Conservation (phyloP, 768 basidiomycete species). For the Termitomyces sp. region DNA sequence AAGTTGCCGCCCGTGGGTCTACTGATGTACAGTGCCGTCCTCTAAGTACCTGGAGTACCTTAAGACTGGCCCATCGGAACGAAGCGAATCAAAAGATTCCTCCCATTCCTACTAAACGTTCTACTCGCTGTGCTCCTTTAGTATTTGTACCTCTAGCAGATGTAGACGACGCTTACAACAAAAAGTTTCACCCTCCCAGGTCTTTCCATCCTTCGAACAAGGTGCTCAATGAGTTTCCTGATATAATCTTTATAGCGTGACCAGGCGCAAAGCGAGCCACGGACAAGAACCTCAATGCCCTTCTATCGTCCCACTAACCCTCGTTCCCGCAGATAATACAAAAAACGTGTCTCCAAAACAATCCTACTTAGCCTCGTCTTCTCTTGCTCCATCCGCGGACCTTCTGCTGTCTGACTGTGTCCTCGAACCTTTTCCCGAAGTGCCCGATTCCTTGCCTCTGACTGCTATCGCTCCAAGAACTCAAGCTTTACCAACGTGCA, state of each 20-base stretch:
- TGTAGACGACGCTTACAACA: slow-evolving; percentile 19
- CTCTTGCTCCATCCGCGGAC: neutral
- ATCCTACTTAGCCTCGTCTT: neutral
- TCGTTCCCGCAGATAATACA: neutral
- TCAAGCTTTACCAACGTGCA: neutral
- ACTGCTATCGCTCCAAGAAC: neutral
- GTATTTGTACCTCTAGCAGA: slow-evolving; percentile 23
- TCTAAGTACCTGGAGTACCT: slow-evolving; percentile 10
- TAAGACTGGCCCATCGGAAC: neutral
- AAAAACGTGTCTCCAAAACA: neutral
- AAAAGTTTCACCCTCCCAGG: slow-evolving; percentile 4
- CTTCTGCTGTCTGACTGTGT: neutral
- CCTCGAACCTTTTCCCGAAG: neutral
- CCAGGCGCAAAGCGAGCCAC: neutral
- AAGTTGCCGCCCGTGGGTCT: neutral
- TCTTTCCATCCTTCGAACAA: neutral
- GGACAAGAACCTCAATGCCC: neutral
- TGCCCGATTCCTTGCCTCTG: neutral
- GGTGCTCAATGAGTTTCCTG: neutral
- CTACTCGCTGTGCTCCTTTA: slow-evolving; percentile 18
- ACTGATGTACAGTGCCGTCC: slow-evolving; percentile 2
- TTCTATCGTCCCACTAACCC: neutral
- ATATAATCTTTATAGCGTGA: neutral
- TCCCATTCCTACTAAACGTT: neutral
- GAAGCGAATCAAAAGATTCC: neutral